Evolutionary conservation across 192 early-diverging fungal genomes (phyloP).

Genomic region (Dimargaris xerosporica): DNA sequence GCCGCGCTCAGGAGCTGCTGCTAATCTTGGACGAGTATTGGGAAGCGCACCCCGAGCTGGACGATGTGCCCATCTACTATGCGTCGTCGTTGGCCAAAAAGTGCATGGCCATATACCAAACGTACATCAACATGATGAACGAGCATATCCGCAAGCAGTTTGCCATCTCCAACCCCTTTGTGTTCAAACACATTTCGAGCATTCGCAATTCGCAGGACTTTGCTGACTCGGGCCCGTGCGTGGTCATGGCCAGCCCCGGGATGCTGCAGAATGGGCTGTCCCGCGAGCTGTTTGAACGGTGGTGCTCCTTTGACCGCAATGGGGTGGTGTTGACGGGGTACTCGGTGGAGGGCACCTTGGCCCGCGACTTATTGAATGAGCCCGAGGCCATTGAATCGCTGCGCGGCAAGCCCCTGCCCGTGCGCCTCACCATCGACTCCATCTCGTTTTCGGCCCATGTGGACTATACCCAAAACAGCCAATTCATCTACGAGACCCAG

Average conservation of each 20-base stretch:
- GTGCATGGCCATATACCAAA: conserved; percentile 94
- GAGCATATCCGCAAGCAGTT: conserved; percentile 79
- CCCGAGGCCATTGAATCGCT: conserved; percentile 70
- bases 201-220: conserved; percentile 72
- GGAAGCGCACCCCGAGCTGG: conserved; percentile 73
- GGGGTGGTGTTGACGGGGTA: conserved; percentile 93
- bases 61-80: conserved; percentile 90
- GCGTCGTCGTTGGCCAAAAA: conserved; percentile 89
- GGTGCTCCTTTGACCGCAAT: conserved; percentile 84
- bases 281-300: conserved; percentile 86
- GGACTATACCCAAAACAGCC: conserved; percentile 87
- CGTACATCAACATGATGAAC: conserved; percentile 99
- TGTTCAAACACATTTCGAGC: conserved; percentile 89
- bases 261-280: conserved; percentile 96
- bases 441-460: conserved; percentile 98
- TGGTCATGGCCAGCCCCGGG: conserved; percentile 96
- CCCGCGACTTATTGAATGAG: conserved; percentile 65
- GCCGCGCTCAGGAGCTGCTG: conserved; percentile 89
- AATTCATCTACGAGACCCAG: conserved; percentile 91
- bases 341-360: conserved; percentile 92
- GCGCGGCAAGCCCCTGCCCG: conserved; percentile 62
- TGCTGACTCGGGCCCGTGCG: conserved; percentile 92
- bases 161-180: conserved; percentile 79
- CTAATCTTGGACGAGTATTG: conserved; percentile 97
- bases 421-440: conserved; percentile 76